These are phyloP conservation scores for Neoboletus magnificus DNA, from an alignment of 768 basidiomycete genomes.

Conservation along the genomic window DNA sequence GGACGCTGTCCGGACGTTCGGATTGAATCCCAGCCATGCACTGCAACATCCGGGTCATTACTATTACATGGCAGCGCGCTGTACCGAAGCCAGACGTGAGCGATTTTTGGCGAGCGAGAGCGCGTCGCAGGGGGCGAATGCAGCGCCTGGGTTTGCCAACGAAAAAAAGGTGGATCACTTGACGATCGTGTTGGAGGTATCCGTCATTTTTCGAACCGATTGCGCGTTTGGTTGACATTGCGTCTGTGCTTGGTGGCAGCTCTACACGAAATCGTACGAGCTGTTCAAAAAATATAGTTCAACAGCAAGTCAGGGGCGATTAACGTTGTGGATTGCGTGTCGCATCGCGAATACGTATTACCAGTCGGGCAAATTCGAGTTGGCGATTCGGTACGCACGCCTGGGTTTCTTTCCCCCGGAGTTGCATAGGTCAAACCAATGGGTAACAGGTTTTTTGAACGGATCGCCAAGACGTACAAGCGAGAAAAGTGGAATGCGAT, in stretches of 20 bases:
- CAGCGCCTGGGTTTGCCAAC: constrained; percentile 74
- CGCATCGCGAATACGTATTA: constrained; percentile 87
- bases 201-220: not conserved
- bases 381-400: constrained; percentile 71
- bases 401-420: not conserved
- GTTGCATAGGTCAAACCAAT: not conserved
- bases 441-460: constrained; percentile 76
- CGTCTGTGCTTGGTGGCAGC: constrained; percentile 37
- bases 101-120: constrained; percentile 59
- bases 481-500: constrained; percentile 77
- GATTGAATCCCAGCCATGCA: constrained; percentile 76
- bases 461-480: constrained; percentile 87
- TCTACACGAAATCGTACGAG: constrained; percentile 94
- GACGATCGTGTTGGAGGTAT: constrained; percentile 77
- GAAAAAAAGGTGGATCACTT: constrained; percentile 93
- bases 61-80: constrained; percentile 87
- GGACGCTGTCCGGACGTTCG: constrained; percentile 59
- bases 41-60: constrained; percentile 85
- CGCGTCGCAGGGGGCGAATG: constrained; percentile 33
- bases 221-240: not conserved
- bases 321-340: constrained; percentile 88
- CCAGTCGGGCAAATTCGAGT: constrained; percentile 75
- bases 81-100: constrained; percentile 72
- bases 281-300: constrained; percentile 78
- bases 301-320: constrained; percentile 59